Conservation (phyloP, 345 rosid species). For the Luvunga scandens region DNA sequence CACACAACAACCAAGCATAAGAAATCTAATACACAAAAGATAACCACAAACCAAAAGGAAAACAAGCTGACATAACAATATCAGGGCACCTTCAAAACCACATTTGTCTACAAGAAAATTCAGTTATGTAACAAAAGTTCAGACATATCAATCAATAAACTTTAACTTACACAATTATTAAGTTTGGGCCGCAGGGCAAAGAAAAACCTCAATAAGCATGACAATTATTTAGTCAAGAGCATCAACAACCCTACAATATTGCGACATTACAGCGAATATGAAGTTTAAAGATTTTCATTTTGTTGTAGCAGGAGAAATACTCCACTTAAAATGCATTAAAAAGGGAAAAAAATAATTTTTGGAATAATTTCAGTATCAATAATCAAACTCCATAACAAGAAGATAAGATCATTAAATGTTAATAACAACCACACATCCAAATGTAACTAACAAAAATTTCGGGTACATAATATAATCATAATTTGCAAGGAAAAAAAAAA, state of each 20-base stretch:
- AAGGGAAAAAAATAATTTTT: background rate
- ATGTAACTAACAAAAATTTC: background rate
- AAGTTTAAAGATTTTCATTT: background rate
- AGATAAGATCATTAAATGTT: background rate
- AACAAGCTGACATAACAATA: background rate
- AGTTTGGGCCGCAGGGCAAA: background rate
- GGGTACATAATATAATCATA: background rate
- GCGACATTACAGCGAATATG: background rate
- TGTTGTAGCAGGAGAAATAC: background rate
- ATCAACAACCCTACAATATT: background rate
- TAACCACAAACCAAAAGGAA: background rate
- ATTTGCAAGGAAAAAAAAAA: background rate
- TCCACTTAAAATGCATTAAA: background rate
- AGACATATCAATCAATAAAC: background rate
- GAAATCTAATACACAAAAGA: background rate
- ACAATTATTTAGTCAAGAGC: background rate
- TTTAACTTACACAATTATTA: background rate
- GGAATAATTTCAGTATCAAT: background rate
- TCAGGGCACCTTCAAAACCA: background rate
- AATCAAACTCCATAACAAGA: background rate
- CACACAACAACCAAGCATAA: slow-evolving; percentile 9
- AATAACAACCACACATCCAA: background rate
- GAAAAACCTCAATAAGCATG: background rate
- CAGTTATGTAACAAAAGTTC: background rate
- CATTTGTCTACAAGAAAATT: background rate